These are phyloP conservation scores for Aureobasidium lini DNA, from an alignment of 2,329 filamentous ascomycete genomes.

Conservation along the genomic window DNA sequence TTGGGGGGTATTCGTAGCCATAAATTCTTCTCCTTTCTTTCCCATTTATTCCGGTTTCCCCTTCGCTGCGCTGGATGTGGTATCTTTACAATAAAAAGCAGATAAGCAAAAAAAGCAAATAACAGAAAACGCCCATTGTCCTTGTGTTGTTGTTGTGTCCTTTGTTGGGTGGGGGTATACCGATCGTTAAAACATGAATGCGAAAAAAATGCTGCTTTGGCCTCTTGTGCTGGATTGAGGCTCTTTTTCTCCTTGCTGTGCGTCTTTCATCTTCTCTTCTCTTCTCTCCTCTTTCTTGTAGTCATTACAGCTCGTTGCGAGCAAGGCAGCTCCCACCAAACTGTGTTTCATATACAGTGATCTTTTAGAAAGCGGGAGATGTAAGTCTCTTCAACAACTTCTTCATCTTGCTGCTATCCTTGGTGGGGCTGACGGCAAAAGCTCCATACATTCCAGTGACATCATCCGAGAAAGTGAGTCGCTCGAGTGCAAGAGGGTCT, in stretches of 20 bases:
- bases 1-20: not conserved
- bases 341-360: not conserved
- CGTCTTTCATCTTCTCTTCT: not conserved
- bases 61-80: not conserved
- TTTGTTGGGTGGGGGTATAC: not conserved
- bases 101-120: not conserved
- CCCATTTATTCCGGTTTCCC: not conserved
- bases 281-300: not conserved
- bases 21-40: not conserved
- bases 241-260: not conserved
- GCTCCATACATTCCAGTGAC: slow-evolving; percentile 34
- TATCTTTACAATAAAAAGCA: slow-evolving; percentile 2
- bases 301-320: not conserved
- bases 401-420: slow-evolving; percentile 6
- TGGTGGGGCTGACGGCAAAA: slow-evolving; percentile 28
- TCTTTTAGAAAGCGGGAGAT: not conserved
- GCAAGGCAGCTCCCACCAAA: not conserved
- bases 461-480: slow-evolving; percentile 37
- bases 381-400: slow-evolving; percentile 11
- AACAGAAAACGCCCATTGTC: slow-evolving; percentile 3
- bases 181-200: slow-evolving; percentile 6
- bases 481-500: slow-evolving; percentile 49
- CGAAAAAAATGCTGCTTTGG: not conserved
- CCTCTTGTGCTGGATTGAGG: not conserved
- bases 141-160: not conserved